phyloP scores from a whole-genome alignment of 2,329 filamentous ascomycete species.

The Ampelomyces quisqualis region DNA sequence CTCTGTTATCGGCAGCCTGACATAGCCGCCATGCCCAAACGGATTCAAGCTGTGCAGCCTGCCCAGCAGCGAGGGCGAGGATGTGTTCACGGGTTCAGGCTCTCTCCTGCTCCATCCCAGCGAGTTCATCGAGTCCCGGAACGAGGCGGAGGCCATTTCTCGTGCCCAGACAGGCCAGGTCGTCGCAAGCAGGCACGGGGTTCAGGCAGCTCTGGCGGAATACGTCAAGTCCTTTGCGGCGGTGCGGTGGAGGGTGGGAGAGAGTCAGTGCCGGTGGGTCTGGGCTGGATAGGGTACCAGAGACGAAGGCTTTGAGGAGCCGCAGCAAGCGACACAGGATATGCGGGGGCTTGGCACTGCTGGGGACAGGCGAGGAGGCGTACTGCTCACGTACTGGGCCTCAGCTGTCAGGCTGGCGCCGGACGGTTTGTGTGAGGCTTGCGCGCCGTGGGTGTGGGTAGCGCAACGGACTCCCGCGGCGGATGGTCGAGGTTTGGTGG shows the following conservation, averaged over 20 bases:
- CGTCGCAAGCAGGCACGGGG: constrained; percentile 22
- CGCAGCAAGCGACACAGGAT: constrained; percentile 43
- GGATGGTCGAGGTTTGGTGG: constrained; percentile 10
- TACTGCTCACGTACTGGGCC: neutral
- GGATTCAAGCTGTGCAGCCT: constrained; percentile 84
- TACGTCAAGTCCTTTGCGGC: constrained; percentile 17
- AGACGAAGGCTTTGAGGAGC: constrained; percentile 35
- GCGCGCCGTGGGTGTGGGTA: constrained; percentile 4
- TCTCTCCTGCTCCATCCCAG: constrained; percentile 91
- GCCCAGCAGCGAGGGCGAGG: constrained; percentile 72
- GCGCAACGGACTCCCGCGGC: constrained; percentile 14
- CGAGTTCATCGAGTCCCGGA: constrained; percentile 92
- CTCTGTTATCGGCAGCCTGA: constrained; percentile 84
- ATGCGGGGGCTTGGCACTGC: constrained; percentile 22
- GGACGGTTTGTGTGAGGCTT: constrained; percentile 12
- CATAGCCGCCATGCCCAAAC: constrained; percentile 82
- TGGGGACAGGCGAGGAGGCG: constrained; percentile 18
- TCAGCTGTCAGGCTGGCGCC: constrained; percentile 16
- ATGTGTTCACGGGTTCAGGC: constrained; percentile 72
- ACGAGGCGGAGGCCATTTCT: constrained; percentile 80
- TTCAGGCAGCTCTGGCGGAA: constrained; percentile 12
- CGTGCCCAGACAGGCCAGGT: constrained; percentile 2
- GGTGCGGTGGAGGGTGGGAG: constrained; percentile 12
- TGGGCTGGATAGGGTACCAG: constrained; percentile 11
- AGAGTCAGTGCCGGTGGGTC: constrained; percentile 12